Evolutionary conservation across 768 basidiomycete species (phyloP), one percentile per base, ranked within the genome.

Genomic region (Lactifluus echinatus): DNA sequence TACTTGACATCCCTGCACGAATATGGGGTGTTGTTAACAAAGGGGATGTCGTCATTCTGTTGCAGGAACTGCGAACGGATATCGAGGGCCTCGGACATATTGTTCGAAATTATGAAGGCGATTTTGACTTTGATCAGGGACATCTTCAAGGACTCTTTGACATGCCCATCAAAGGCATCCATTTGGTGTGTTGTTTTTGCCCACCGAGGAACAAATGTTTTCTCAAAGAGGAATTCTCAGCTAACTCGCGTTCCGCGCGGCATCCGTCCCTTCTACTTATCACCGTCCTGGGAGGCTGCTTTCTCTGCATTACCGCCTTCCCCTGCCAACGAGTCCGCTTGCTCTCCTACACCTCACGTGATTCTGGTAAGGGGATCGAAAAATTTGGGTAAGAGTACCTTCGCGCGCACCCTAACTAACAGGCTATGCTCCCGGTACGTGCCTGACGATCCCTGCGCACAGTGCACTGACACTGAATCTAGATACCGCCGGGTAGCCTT

Each of bases 371-470:
- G 85, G 66, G 95, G 95, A 0, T 80, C 89, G 0, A 94, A 90
- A 69, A 84, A 89, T 49, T 78, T 82, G 8, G 94, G 95, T 0
- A 99, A 99, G 70, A 95, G 92, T 59, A 91, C 90, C 0, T 87
- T 97, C 65, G 82, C 88, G 0, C 75, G 88, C 53, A 81, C 81
- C 1, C 67, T 91, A 14, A 66, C 88, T 15, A 96, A 96, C 66
- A 73, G 73, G 12, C 72, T 99, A 29, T 67, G 88, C 26, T 70
- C 67, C 31, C 73, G 74, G 85, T 89, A 56, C 56, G 75, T 69
- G 58, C 11, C 23, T 34, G 47, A 17, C 17, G 23, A n/a, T 33
- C 21, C 43, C n/a, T 17, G 6, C 56, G 17, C 12, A 6, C 10
- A 6, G 19, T 28, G 12, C 39, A 4, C 33, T 53, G n/a, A 44